These are phyloP conservation scores for Trichoderma cornu-damae DNA, from an alignment of 2,329 filamentous ascomycete species.

Conservation along the genomic window DNA sequence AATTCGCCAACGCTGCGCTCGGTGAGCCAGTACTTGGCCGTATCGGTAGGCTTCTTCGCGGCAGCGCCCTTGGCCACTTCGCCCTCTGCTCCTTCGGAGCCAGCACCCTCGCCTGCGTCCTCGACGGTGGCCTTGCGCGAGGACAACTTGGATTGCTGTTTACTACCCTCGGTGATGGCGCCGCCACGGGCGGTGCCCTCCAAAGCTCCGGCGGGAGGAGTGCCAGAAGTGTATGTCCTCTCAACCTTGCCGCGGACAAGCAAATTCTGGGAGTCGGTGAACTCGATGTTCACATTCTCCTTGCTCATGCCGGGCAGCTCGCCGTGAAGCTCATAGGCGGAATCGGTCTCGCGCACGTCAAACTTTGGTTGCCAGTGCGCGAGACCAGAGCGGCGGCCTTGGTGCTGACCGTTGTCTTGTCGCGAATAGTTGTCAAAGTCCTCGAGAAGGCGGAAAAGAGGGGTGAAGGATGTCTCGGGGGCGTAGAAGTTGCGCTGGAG, in stretches of 20 bases:
- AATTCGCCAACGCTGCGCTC: constrained; percentile 61
- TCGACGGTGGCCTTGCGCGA: background rate
- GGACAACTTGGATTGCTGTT: background rate
- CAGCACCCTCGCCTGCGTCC: constrained; percentile 34
- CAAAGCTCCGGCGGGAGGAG: constrained; percentile 34
- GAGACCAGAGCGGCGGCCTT: constrained; percentile 24
- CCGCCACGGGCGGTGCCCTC: constrained; percentile 24
- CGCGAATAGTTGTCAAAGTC: constrained; percentile 51
- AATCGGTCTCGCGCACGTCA: constrained; percentile 62
- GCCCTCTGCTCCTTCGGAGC: constrained; percentile 49
- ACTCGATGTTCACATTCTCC: constrained; percentile 67
- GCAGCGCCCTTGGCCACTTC: constrained; percentile 20
- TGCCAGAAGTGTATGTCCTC: constrained; percentile 48
- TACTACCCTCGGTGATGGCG: constrained; percentile 35
- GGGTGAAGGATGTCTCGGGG: constrained; percentile 43
- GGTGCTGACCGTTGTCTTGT: constrained; percentile 23
- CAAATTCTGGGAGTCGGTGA: constrained; percentile 65
- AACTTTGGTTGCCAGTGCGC: constrained; percentile 63
- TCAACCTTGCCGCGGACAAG: constrained; percentile 63
- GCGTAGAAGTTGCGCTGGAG: constrained; percentile 44
- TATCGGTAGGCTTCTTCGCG: constrained; percentile 19
- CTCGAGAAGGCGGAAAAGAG: constrained; percentile 55
- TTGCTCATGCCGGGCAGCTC: constrained; percentile 69
- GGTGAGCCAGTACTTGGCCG: constrained; percentile 59
- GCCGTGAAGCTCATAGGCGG: constrained; percentile 66